These are phyloP conservation scores for Phylloporus rhodoxanthus DNA, from an alignment of 768 basidiomycete genomes.

Conservation along the genomic window DNA sequence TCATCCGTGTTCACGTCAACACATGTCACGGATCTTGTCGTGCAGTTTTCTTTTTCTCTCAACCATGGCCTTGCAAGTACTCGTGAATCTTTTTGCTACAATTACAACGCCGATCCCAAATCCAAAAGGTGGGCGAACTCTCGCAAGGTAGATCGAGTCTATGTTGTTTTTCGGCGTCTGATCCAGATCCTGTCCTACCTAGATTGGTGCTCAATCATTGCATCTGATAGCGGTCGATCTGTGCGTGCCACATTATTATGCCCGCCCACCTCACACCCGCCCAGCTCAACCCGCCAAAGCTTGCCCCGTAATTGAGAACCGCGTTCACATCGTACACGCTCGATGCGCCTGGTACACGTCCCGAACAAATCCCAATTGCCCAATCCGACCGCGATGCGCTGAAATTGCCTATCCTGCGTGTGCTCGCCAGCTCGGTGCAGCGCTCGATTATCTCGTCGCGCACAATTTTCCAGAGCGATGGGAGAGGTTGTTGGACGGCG, in stretches of 20 bases:
- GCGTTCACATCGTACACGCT: slow-evolving; percentile 65
- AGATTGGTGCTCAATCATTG: slow-evolving; percentile 83
- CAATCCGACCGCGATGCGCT: slow-evolving; percentile 69
- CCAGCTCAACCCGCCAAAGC: slow-evolving; percentile 62
- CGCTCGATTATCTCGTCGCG: slow-evolving; percentile 65
- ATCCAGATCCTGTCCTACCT: slow-evolving; percentile 3
- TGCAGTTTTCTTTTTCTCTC: slow-evolving; percentile 29
- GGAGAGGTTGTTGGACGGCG: slow-evolving; percentile 61
- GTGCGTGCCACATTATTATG: slow-evolving; percentile 54
- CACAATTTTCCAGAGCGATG: slow-evolving; percentile 77
- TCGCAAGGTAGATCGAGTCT: slow-evolving; percentile 52
- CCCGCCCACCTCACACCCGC: slow-evolving; percentile 34
- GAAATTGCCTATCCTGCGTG: slow-evolving; percentile 57
- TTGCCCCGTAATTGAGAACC: slow-evolving; percentile 88
- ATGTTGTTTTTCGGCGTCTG: neutral
- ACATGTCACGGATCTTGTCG: slow-evolving; percentile 1
- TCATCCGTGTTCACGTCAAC: neutral
- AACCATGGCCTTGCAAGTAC: slow-evolving; percentile 66
- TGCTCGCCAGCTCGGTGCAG: slow-evolving; percentile 76
- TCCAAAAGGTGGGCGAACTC: slow-evolving; percentile 79
- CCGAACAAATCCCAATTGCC: slow-evolving; percentile 60
- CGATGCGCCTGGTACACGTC: slow-evolving; percentile 39
- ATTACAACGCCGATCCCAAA: slow-evolving; percentile 81
- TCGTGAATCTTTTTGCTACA: slow-evolving; percentile 73
- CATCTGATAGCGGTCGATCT: slow-evolving; percentile 68